Conservation (phyloP, 164 flowering plant species). For the Protea cynaroides region DNA sequence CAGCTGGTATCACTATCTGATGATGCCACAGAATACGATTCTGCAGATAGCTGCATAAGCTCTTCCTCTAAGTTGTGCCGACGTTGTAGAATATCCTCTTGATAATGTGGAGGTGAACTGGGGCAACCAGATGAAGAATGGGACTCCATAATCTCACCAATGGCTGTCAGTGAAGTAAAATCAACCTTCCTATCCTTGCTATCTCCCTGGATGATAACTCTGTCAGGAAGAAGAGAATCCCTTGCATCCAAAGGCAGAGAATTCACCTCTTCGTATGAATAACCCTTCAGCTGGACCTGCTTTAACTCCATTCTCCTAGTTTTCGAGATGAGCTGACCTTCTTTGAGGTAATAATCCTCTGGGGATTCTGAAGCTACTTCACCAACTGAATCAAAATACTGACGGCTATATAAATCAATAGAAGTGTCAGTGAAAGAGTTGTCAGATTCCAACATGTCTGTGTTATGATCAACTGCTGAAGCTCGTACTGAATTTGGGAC, state of each 20-base stretch:
- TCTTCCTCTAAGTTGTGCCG: conserved; percentile 84
- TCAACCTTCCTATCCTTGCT: conserved; percentile 17
- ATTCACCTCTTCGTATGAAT: conserved; percentile 19
- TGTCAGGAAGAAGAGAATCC: conserved; percentile 13
- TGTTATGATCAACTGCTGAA: conserved; percentile 53
- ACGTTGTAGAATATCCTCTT: conserved; percentile 78
- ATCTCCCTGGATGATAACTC: conserved; percentile 10
- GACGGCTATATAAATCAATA: conserved; percentile 22
- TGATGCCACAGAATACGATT: conserved; percentile 70
- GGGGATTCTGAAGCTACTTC: conserved; percentile 22
- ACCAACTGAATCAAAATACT: conserved; percentile 18
- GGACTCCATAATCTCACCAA: conserved; percentile 40
- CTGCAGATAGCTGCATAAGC: conserved; percentile 76
- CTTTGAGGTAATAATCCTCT: conserved; percentile 17
- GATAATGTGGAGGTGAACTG: conserved; percentile 86
- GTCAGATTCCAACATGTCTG: conserved; percentile 40
- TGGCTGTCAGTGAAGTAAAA: conserved; percentile 22
- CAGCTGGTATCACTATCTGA: conserved; percentile 77
- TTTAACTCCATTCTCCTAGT: conserved; percentile 13
- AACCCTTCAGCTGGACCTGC: conserved; percentile 20
- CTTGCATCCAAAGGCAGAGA: conserved; percentile 11
- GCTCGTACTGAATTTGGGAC: conserved; percentile 35
- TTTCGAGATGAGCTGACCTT: conserved; percentile 8
- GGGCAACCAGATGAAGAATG: conserved; percentile 37
- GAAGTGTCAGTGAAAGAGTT: conserved; percentile 35